These are phyloP conservation scores for Penicillium sp. DNA, from an alignment of 2,329 filamentous ascomycete genomes.

Conservation along the genomic window DNA sequence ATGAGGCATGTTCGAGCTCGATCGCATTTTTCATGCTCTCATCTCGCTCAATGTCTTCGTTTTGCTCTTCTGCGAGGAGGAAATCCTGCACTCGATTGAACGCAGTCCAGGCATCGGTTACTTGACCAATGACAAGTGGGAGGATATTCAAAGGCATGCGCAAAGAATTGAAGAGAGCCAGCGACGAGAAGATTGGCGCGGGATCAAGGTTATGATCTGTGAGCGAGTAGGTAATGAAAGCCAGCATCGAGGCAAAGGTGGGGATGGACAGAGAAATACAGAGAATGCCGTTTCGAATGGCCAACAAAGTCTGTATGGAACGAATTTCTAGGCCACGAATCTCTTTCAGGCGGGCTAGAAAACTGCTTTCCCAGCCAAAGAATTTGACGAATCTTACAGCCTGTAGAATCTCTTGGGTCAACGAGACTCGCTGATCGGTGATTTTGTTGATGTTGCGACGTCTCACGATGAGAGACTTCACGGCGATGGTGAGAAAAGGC, in stretches of 20 bases:
- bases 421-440: slow-evolving; percentile 85
- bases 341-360: slow-evolving; percentile 72
- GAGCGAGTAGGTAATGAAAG: slow-evolving; percentile 79
- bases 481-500: slow-evolving; percentile 74
- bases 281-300: slow-evolving; percentile 82
- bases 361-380: slow-evolving; percentile 92
- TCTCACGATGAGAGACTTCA: slow-evolving; percentile 73
- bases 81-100: slow-evolving; percentile 86
- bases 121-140: slow-evolving; percentile 83
- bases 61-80: slow-evolving; percentile 78
- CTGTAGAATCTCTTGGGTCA: slow-evolving; percentile 90
- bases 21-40: slow-evolving; percentile 59
- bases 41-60: slow-evolving; percentile 67
- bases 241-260: slow-evolving; percentile 91
- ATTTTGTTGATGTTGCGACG: slow-evolving; percentile 85
- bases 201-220: slow-evolving; percentile 69
- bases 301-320: slow-evolving; percentile 79
- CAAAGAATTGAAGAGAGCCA: slow-evolving; percentile 90
- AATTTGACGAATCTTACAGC: slow-evolving; percentile 94
- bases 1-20: slow-evolving; percentile 70
- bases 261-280: slow-evolving; percentile 81
- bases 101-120: slow-evolving; percentile 86
- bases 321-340: slow-evolving; percentile 77
- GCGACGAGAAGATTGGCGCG: slow-evolving; percentile 84
- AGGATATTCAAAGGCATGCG: slow-evolving; percentile 87